A percentile compares a stretch with the other conserved stretches of the same genome.
phyloP scores from a whole-genome alignment of 495 filamentous ascomycete genomes.

The Penicillium desertorum region DNA sequence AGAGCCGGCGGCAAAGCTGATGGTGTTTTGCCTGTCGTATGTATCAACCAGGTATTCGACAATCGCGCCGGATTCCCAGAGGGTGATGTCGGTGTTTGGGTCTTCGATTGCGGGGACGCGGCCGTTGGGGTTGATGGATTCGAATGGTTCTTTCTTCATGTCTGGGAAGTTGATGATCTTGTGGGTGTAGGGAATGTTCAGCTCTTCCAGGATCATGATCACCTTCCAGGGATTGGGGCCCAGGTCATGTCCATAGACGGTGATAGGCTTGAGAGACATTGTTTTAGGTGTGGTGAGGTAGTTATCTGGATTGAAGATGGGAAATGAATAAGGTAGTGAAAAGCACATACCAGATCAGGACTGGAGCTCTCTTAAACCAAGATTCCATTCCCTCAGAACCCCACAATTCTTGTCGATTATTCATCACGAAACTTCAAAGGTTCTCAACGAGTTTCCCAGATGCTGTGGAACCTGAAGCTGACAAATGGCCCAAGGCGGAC shows the following conservation, averaged over 20 bases:
- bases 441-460: background rate
- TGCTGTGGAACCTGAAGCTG: background rate
- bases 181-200: slow-evolving; percentile 55
- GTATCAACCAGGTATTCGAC: slow-evolving; percentile 67
- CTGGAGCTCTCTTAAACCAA: background rate
- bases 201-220: slow-evolving; percentile 60
- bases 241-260: slow-evolving; percentile 37
- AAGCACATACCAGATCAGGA: background rate
- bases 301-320: background rate
- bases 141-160: slow-evolving; percentile 57
- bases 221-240: slow-evolving; percentile 70
- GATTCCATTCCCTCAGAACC: background rate
- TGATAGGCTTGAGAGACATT: slow-evolving; percentile 49
- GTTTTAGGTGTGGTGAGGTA: slow-evolving; percentile 9
- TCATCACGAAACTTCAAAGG: background rate
- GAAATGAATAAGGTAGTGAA: background rate
- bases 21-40: slow-evolving; percentile 63
- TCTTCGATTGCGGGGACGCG: slow-evolving; percentile 63
- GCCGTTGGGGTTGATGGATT: slow-evolving; percentile 69
- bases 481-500: background rate
- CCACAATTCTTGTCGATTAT: background rate
- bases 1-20: slow-evolving; percentile 53
- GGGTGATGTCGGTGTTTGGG: slow-evolving; percentile 61
- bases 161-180: slow-evolving; percentile 45
- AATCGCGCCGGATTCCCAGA: slow-evolving; percentile 78